These are phyloP conservation scores for Ruellia speciosa DNA, from an alignment of 305 asterid genomes.

Conservation along the genomic window DNA sequence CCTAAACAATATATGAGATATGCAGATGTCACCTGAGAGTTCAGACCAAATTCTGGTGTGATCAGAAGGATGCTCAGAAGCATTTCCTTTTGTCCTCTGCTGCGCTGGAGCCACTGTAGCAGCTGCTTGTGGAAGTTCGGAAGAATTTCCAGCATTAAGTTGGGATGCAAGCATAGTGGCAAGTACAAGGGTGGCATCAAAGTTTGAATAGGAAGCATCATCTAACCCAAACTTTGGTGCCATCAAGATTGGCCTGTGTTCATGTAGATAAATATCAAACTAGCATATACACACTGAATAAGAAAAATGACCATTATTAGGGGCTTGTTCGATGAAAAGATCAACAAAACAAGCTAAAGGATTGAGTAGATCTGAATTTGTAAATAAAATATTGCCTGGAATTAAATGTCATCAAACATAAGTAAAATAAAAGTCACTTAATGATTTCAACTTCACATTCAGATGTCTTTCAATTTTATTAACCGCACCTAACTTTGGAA, in stretches of 20 bases:
- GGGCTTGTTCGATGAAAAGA: too few species aligned
- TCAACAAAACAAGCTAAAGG: too few species aligned
- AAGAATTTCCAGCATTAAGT: slow-evolving; percentile 39
- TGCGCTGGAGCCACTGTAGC: slow-evolving; percentile 36
- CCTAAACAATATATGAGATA: slow-evolving; percentile 6
- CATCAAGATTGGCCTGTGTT: slow-evolving; percentile 84
- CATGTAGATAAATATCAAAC: slow-evolving; percentile 16
- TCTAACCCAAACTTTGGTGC: slow-evolving; percentile 78
- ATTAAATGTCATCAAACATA: too few species aligned
- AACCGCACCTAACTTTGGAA: too few species aligned
- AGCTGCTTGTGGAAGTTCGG: slow-evolving; percentile 40
- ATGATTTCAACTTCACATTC: too few species aligned
- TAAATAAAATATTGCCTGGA: too few species aligned
- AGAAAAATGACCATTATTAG: slow-evolving; percentile 2
- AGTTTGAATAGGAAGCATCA: slow-evolving; percentile 55
- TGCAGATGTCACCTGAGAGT: slow-evolving; percentile 55
- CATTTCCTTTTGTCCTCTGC: slow-evolving; percentile 47
- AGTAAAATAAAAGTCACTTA: too few species aligned
- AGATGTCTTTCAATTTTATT: too few species aligned
- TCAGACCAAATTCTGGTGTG: slow-evolving; percentile 96
- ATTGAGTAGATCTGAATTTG: too few species aligned
- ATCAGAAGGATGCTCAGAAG: slow-evolving; percentile 62
- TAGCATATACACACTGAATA: slow-evolving; percentile 11
- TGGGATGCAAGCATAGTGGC: slow-evolving; percentile 94
- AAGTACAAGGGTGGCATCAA: slow-evolving; percentile 85